These are phyloP conservation scores for Huntiella bhutanensis DNA, from an alignment of 2,329 filamentous ascomycete species.

Conservation along the genomic window DNA sequence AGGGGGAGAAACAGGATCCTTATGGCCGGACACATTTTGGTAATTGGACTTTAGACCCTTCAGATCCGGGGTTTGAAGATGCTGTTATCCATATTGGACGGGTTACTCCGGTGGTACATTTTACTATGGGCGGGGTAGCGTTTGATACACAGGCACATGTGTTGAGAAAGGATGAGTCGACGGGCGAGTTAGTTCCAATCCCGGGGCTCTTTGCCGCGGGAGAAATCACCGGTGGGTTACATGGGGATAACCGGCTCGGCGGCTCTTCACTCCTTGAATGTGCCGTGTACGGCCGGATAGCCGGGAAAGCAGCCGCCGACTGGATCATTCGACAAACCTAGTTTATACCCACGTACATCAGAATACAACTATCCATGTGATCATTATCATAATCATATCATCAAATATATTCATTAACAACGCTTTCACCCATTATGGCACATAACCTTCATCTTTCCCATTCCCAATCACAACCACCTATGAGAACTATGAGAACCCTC, in stretches of 20 bases:
- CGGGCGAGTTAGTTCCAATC: slow-evolving; percentile 24
- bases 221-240: slow-evolving; percentile 44
- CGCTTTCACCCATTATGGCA: neutral
- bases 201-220: slow-evolving; percentile 42
- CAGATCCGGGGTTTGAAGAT: slow-evolving; percentile 24
- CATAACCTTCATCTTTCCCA: neutral
- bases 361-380: neutral
- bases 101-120: slow-evolving; percentile 45
- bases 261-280: slow-evolving; percentile 44
- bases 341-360: neutral
- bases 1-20: slow-evolving; percentile 21
- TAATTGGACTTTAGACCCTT: slow-evolving; percentile 29
- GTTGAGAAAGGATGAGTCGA: slow-evolving; percentile 19
- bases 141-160: slow-evolving; percentile 36
- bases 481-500: neutral
- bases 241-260: slow-evolving; percentile 42
- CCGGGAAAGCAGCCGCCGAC: slow-evolving; percentile 28
- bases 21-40: slow-evolving; percentile 34
- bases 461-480: neutral
- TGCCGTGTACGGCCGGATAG: slow-evolving; percentile 42
- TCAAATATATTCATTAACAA: neutral
- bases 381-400: neutral
- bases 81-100: slow-evolving; percentile 36
- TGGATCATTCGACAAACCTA: no score
- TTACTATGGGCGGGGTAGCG: slow-evolving; percentile 46